Evolutionary conservation across 2,329 filamentous ascomycete genomes (phyloP), one percentile per base, ranked within the genome.

Genomic region (Ophiocordyceps camponoti-leonardi): DNA sequence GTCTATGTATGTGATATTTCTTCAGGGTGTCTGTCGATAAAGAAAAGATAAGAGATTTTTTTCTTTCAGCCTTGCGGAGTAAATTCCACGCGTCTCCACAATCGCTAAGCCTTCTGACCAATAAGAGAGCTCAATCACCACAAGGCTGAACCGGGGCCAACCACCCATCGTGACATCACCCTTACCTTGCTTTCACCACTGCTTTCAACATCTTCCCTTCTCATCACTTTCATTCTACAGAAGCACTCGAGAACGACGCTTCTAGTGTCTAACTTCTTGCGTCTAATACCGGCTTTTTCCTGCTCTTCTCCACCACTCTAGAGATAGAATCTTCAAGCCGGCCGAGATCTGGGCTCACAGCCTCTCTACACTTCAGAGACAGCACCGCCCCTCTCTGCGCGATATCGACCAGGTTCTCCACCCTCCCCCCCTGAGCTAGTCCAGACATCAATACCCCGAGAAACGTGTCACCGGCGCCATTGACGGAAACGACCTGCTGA

Each of bases 381-480:
- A 86, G 63, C 1, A 84, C 75, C 4, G 88, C 87, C 3, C 83
- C 90, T 55, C 72, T 73, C 65, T 96, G 92, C 28, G 88, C 90
- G 33, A 92, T 63, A 47, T 79, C 69, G n/a, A 98, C 68, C 46
- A 92, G 61, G 42, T 81, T 71, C 55, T 78, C 63, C 48, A 75
- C 58, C 49, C 64, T 64, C 3, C 69, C 71, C 0, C 72, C 72
- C 54, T 71, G 74, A 0, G 79, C 79, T 51, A 96, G 59, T 0
- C 84, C 86, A 1, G 86, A 82, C n/a, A 94, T 67, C 46, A 95
- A 54, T 14, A 87, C 82, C 0, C 90, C 92, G 10, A 93, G 68
- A 59, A 96, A 88, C 0, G 92, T 95, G 62, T 98, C 92, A 0
- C 92, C 92, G 2, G 86, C 87, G 0, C 90, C 92, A 59, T 96